Evolutionary conservation across 129 eudicot species (phyloP), one percentile per base, ranked within the genome.

Genomic region (Saposhnikovia divaricata): DNA sequence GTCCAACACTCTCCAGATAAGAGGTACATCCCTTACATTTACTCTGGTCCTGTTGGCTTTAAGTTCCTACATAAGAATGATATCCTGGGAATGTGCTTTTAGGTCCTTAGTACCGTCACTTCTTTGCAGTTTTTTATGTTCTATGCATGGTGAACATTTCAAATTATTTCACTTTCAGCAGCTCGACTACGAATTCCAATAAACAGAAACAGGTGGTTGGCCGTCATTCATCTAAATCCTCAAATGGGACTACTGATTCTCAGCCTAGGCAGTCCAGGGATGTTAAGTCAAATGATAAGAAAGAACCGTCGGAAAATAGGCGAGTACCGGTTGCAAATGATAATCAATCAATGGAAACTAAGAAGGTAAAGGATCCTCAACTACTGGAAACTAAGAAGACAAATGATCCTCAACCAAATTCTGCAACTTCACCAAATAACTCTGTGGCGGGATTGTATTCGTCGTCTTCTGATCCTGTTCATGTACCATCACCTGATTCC

Each of bases 381-480:
- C 31, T 46, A 45, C 76, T 4, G 19, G 16, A n/a, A 42, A 23
- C 55, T 34, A 79, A 80, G 34, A 88, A 87, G 82, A 71, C 85
- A 48, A 87, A 81, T 82, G 89, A 82, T 74, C 72, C 88, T 12
- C 79, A 4, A 34, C 42, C 61, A 46, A 78, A 80, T 11, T 81
- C 82, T n/a, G 77, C 77, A 73, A 73, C 82, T n/a, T 80, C 89
- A 75, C 88, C 92, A 63, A 85, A 85, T 15, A 88, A 75, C 80
- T 89, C 90, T 43, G 93, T 85, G 46, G 89, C 89, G 65, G 98
- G 98, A n/a, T 92, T 95, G 46, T 91, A 91, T 86, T 91, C 99
- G 4, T 95, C 99, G 55, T 85, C 96, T 78, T 92, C 94, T 37
- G 99, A 95, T 84, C 97, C 99, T 46, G 95, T 95, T 73, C 99